phyloP scores from a whole-genome alignment of 352 stramenopile species.

The Pythium oligandrum region DNA sequence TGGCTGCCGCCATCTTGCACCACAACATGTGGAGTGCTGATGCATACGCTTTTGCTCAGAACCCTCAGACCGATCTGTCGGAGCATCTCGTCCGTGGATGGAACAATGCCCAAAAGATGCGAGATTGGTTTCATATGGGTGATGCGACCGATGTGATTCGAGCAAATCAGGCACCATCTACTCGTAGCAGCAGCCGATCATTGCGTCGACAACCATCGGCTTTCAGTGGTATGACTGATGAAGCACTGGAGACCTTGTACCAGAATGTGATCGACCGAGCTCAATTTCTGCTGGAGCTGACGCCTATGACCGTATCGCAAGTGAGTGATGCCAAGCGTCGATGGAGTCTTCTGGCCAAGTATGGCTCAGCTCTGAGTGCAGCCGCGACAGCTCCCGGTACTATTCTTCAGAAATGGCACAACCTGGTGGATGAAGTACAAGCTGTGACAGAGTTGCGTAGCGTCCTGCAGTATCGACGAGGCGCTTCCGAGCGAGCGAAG shows the following conservation, averaged over 20 bases:
- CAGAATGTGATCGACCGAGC: conserved; percentile 70
- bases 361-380: conserved; percentile 48
- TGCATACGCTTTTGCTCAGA: conserved; percentile 60
- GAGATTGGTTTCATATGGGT: conserved; percentile 81
- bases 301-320: conserved; percentile 68
- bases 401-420: conserved; percentile 76
- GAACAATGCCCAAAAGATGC: conserved; percentile 87
- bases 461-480: conserved; percentile 66
- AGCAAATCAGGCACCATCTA: too few species aligned
- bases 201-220: conserved; percentile 68
- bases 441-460: conserved; percentile 65
- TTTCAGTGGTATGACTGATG: conserved; percentile 73
- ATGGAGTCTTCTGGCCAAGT: conserved; percentile 70
- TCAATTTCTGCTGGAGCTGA: conserved; percentile 68
- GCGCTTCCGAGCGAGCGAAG: conserved; percentile 61
- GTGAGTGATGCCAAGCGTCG: conserved; percentile 59
- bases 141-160: conserved; percentile 33
- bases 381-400: conserved; percentile 27
- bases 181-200: conserved; percentile 14
- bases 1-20: conserved; percentile 75
- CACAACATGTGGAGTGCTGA: conserved; percentile 88
- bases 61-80: conserved; percentile 51
- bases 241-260: conserved; percentile 60
- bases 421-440: conserved; percentile 71
- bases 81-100: conserved; percentile 66